phyloP scores from a whole-genome alignment of 1,284 basidiomycete species.

The Naganishia cerealis region DNA sequence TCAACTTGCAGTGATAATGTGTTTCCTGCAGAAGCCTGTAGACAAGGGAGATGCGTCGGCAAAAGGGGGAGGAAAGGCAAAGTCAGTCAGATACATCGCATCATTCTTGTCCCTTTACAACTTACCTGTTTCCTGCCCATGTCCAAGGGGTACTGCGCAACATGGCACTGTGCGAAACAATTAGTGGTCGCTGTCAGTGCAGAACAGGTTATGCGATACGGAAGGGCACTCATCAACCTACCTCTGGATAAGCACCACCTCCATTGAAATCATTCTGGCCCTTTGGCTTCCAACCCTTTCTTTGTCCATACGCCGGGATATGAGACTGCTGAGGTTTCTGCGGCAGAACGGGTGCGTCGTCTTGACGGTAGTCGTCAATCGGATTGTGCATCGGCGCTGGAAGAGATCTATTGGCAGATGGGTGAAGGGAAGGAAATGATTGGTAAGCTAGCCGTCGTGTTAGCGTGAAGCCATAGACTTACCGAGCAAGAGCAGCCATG shows the following conservation, averaged over 20 bases:
- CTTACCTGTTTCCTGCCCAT: conserved; percentile 90
- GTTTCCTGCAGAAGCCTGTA: conserved; percentile 23
- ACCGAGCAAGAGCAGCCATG: conserved; percentile 54
- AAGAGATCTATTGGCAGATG: conserved; percentile 28
- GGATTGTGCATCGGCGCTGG: conserved; percentile 33
- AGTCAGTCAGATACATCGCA: not conserved
- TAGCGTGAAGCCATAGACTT: conserved; percentile 27
- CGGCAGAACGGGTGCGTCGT: conserved; percentile 7
- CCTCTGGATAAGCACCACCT: conserved; percentile 91
- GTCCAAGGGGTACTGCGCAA: conserved; percentile 93
- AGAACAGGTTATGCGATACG: not conserved
- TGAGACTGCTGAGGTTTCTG: conserved; percentile 32
- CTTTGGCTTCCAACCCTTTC: conserved; percentile 82
- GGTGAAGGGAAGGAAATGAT: not conserved
- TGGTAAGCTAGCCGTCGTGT: not conserved
- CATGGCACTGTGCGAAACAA: conserved; percentile 64
- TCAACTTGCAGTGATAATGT: conserved; percentile 96
- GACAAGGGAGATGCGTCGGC: not conserved
- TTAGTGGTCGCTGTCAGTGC: not conserved
- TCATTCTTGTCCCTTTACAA: conserved; percentile 24
- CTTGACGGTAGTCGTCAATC: conserved; percentile 23
- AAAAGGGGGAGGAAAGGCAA: not conserved
- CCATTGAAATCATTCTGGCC: conserved; percentile 82
- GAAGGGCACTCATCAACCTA: conserved; percentile 35
- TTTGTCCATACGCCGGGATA: conserved; percentile 68